These are phyloP conservation scores for Barnettozyma sp. DNA, from an alignment of 805 yeast genomes.

Conservation along the genomic window DNA sequence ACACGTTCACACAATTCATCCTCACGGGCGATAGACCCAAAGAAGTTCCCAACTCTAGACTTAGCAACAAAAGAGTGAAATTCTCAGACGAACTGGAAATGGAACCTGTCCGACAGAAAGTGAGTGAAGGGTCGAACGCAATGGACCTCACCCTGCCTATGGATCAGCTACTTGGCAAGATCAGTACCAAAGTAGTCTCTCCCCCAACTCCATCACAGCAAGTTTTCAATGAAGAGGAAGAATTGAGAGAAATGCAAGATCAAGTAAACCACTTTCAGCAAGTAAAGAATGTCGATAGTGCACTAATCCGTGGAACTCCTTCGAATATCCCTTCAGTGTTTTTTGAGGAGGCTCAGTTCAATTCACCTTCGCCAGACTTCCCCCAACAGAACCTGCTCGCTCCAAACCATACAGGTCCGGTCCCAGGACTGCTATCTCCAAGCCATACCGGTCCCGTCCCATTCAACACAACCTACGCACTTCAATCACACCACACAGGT, in stretches of 20 bases:
- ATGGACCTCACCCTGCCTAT: slow-evolving; percentile 65
- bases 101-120: slow-evolving; percentile 12
- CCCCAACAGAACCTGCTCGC: slow-evolving; percentile 12
- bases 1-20: slow-evolving; percentile 76
- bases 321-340: slow-evolving; percentile 40
- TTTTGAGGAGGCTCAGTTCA: slow-evolving; percentile 22
- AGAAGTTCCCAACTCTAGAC: slow-evolving; percentile 20
- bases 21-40: slow-evolving; percentile 73
- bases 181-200: not conserved
- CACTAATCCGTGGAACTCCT: slow-evolving; percentile 64
- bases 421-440: slow-evolving; percentile 15
- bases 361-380: slow-evolving; percentile 16
- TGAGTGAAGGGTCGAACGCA: slow-evolving; percentile 21
- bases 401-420: slow-evolving; percentile 26
- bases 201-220: slow-evolving; percentile 32
- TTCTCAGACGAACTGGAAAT: slow-evolving; percentile 55
- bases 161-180: slow-evolving; percentile 51
- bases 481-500: slow-evolving; percentile 5
- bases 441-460: slow-evolving; percentile 16
- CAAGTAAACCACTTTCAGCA: slow-evolving; percentile 69
- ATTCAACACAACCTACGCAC: slow-evolving; percentile 20
- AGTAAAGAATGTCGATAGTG: slow-evolving; percentile 69
- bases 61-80: slow-evolving; percentile 49
- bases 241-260: slow-evolving; percentile 66
- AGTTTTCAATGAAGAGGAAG: slow-evolving; percentile 58